Conservation (phyloP, 192 early-diverging fungal genomes). For the Globomyces pollinis-pini region DNA sequence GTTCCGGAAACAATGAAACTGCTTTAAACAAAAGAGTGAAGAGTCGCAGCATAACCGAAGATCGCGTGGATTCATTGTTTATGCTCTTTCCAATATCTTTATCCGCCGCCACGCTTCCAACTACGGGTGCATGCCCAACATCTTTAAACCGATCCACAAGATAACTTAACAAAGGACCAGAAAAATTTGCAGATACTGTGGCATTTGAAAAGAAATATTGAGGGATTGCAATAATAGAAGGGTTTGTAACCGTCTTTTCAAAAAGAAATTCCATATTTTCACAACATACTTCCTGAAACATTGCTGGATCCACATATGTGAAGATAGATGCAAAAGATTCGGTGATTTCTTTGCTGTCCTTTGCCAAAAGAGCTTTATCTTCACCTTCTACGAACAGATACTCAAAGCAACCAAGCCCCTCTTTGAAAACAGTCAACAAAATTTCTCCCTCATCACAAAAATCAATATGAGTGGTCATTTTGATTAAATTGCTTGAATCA, state of each 20-base stretch:
- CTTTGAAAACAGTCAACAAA: slow-evolving; percentile 62
- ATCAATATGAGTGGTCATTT: slow-evolving; percentile 46
- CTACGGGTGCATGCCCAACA: slow-evolving; percentile 62
- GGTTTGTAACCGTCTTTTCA: slow-evolving; percentile 70
- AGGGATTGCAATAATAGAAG: slow-evolving; percentile 68
- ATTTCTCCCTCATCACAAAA: slow-evolving; percentile 65
- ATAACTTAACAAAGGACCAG: slow-evolving; percentile 67
- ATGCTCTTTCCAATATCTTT: too few relatives aligned
- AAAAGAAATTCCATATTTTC: slow-evolving; percentile 82
- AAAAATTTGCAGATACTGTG: slow-evolving; percentile 68
- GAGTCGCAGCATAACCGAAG: slow-evolving; percentile 73
- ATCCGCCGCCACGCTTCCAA: too few relatives aligned
- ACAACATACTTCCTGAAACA: slow-evolving; percentile 93
- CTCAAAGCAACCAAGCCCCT: slow-evolving; percentile 77
- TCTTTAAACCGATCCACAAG: slow-evolving; percentile 70
- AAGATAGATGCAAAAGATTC: slow-evolving; percentile 86
- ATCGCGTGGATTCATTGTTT: slow-evolving; percentile 47
- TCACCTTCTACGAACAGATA: slow-evolving; percentile 63
- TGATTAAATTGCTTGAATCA: neutral
- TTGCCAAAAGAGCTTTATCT: slow-evolving; percentile 34
- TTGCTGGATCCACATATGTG: slow-evolving; percentile 70
- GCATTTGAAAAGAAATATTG: slow-evolving; percentile 82
- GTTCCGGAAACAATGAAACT: slow-evolving; percentile 80
- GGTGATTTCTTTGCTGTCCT: slow-evolving; percentile 86
- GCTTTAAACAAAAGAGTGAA: slow-evolving; percentile 95